Base-by-base conservation (phyloP, 2,329 filamentous ascomycete species). In the Fusarium citri region DNA sequence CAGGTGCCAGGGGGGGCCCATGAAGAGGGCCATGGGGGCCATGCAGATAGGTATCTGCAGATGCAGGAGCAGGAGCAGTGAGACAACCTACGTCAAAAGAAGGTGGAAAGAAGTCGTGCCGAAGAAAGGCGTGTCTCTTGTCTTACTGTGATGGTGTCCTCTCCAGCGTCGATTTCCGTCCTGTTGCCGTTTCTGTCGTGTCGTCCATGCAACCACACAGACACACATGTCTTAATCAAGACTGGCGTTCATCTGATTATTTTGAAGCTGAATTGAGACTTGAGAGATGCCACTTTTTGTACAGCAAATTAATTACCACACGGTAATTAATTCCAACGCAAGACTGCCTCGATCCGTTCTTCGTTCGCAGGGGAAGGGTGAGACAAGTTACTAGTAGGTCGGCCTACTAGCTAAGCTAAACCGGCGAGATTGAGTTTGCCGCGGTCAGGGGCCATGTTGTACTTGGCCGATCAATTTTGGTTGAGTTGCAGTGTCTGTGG, bases 11-110 rank as follows among this genome's bases (percentile, higher is more conserved):
- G 57, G 62, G 50, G 40, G 56, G 41, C 25, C 42, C 48, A 51
- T 51, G 31, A 4, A 3, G 25, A 25, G 22, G 48, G 31, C 37
- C 48, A 51, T 51, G 31, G 31, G 49, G 23, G 20, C 16, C 49
- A 28, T 51, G 31, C 49, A 51, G 49, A 55, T 66, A n/a, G n/a
- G n/a, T n/a, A n/a, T n/a, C n/a, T n/a, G 61, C 63, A 66, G 49
- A 61, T 66, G 61, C 63, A 66, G 63, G 55, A 65, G 61, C 37
- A 59, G 25, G 12, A 62, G 9, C 42, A 41, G 34, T 63, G 62
- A 69, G 67, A 70, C 62, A 60, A 22, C 55, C 46, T 68, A 60
- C 67, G 68, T 68, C 67, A 71, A 64, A 55, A 59, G 56, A 65
- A 68, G 59, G 30, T 49, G 60, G 26, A 45, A 51, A 40, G 53